Evolutionary conservation across 176 grass and related monocot genomes (phyloP).

Genomic region (Thinopyrum elongatum): DNA sequence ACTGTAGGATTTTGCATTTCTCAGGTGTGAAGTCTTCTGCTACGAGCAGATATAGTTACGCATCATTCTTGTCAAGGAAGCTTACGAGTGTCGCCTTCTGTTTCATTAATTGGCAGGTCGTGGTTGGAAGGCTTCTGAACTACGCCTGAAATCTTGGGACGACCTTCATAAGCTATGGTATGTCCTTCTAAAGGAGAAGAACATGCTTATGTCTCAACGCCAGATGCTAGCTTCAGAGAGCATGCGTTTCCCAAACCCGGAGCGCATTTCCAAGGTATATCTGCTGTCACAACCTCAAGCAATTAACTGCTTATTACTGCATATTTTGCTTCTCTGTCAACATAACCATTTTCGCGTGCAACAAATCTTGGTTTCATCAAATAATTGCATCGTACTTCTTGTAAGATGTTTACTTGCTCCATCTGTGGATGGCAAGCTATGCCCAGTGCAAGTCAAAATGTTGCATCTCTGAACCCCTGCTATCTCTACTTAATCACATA

Average conservation of each 20-base stretch:
- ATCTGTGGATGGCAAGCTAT: background rate
- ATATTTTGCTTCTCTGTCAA: background rate
- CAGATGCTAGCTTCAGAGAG: conserved; percentile 80
- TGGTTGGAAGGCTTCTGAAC: conserved; percentile 89
- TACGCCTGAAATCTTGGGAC: conserved; percentile 97
- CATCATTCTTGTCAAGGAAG: background rate
- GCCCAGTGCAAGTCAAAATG: background rate
- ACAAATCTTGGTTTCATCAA: background rate
- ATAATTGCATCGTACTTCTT: background rate
- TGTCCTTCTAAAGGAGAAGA: conserved; percentile 92
- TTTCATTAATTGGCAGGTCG: conserved; percentile 47
- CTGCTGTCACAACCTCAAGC: background rate
- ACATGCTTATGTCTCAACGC: conserved; percentile 89
- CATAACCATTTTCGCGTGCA: background rate
- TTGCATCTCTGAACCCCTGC: background rate
- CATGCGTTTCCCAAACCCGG: conserved; percentile 74
- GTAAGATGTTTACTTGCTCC: background rate
- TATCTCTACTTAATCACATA: background rate
- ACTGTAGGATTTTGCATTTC: no score
- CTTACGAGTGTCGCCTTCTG: background rate
- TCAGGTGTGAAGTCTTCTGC: no score
- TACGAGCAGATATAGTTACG: no score
- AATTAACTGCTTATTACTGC: background rate
- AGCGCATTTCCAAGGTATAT: conserved; percentile 84
- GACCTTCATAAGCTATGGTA: conserved; percentile 93